Percentiles rank a stretch among this genome's conserved stretches.
Evolutionary conservation across 352 stramenopile genomes (phyloP).

Genomic region (Phytophthora tentaculata): DNA sequence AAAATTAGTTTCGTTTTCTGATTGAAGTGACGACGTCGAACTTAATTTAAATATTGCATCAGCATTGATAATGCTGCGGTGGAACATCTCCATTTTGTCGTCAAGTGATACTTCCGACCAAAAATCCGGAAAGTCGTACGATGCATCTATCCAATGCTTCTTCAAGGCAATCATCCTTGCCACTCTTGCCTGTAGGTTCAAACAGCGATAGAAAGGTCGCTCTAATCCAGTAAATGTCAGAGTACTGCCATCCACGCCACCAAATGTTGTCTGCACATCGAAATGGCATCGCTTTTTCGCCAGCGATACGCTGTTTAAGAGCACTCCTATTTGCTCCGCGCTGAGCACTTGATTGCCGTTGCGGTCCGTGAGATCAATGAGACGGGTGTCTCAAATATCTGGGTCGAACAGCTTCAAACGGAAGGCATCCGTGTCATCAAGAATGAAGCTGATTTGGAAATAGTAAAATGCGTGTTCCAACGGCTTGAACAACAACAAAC

Average conservation of each 20-base stretch:
- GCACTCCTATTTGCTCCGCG: conserved; percentile 2
- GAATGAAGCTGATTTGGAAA: conserved; percentile 24
- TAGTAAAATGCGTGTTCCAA: conserved; percentile 23
- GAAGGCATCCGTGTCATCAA: background rate
- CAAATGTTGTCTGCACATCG: conserved; percentile 23
- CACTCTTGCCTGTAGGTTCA: conserved; percentile 18
- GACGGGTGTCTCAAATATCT: conserved; percentile 1
- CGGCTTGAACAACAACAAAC: conserved; percentile 34
- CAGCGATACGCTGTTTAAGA: conserved; percentile 15
- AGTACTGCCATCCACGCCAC: conserved; percentile 15
- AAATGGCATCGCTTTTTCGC: conserved; percentile 18
- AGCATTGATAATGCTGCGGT: background rate
- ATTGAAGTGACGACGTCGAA: no score
- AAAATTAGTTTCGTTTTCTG: no score
- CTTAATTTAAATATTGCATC: no score
- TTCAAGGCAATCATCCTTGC: conserved; percentile 30
- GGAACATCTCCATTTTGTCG: conserved; percentile 17
- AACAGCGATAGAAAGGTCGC: conserved; percentile 21
- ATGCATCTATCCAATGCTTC: conserved; percentile 31
- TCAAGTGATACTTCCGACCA: conserved; percentile 24
- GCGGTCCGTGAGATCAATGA: conserved; percentile 17
- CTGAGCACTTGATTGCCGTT: conserved; percentile 8
- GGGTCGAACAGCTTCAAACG: conserved; percentile 2
- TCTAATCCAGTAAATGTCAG: conserved; percentile 18
- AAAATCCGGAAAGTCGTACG: conserved; percentile 31